Percentiles rank a stretch among this genome's conserved stretches.
Evolutionary conservation across 148 eudicot species (phyloP).

Genomic region (Persicaria maculosa): DNA sequence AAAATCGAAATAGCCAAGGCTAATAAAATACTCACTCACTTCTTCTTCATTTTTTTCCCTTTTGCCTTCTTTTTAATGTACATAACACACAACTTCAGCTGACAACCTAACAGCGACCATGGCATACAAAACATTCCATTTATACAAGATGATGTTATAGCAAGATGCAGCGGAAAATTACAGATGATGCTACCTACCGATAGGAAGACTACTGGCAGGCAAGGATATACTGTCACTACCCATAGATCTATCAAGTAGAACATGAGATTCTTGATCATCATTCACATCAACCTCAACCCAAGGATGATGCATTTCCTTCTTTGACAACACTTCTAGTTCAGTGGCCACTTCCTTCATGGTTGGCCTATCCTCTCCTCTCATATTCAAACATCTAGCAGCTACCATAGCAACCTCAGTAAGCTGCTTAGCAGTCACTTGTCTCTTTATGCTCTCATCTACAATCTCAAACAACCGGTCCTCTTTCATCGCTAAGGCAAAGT

Average conservation of each 20-base stretch:
- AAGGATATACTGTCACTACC: not conserved
- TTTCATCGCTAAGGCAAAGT: slow-evolving; percentile 3
- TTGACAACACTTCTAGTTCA: slow-evolving; percentile 4
- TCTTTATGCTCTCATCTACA: not conserved
- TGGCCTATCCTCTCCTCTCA: slow-evolving; percentile 15
- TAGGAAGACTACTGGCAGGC: not conserved
- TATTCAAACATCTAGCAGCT: not conserved
- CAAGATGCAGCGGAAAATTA: not conserved
- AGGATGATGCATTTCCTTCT: slow-evolving; percentile 1
- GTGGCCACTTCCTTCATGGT: slow-evolving; percentile 13
- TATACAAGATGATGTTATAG: not conserved
- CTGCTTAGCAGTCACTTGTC: not conserved
- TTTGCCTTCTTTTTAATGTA: no score
- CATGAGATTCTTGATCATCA: not conserved
- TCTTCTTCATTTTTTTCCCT: no score
- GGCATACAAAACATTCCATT: not conserved
- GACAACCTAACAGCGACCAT: not conserved
- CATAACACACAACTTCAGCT: no score
- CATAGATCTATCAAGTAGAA: not conserved
- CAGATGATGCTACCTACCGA: not conserved
- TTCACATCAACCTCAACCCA: not conserved
- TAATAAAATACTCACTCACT: no score
- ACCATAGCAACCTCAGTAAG: not conserved
- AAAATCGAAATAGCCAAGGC: no score
- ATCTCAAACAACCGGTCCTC: slow-evolving; percentile 11